Percentiles rank a stretch among this genome's conserved stretches.
Evolutionary conservation across 2,329 filamentous ascomycete species (phyloP).

Genomic region (Claviceps maximensis): DNA sequence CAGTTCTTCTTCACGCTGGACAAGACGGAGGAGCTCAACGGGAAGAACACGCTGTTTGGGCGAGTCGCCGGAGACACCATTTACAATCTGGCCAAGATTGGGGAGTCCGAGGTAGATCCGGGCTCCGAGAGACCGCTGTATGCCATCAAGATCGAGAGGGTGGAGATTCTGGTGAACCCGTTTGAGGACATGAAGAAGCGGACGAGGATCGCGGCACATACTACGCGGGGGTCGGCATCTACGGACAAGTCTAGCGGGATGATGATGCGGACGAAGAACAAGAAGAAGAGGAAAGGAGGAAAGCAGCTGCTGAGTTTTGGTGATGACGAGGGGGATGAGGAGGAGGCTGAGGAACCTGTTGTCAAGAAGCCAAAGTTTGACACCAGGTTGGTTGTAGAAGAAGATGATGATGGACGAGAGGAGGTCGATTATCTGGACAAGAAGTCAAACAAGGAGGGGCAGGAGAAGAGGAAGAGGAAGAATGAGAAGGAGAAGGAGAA

Average conservation of each 20-base stretch:
- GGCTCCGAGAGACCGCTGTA: constrained; percentile 75
- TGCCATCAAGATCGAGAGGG: constrained; percentile 60
- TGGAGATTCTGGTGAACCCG: constrained; percentile 69
- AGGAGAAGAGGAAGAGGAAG: neutral
- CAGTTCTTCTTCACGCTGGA: constrained; percentile 95
- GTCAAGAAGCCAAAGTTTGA: constrained; percentile 71
- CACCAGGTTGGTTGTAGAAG: constrained; percentile 53
- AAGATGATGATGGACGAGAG: constrained; percentile 24
- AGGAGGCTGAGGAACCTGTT: constrained; percentile 36
- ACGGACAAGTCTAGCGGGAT: constrained; percentile 37
- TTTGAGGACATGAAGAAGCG: constrained; percentile 71
- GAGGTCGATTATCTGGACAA: constrained; percentile 12
- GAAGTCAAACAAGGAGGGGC: constrained; percentile 10
- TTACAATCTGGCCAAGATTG: constrained; percentile 90
- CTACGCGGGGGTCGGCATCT: constrained; percentile 21
- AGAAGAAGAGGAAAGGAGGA: constrained; percentile 61
- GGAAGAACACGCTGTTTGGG: constrained; percentile 88
- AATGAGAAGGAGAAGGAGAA: constrained; percentile 13
- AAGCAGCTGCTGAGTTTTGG: constrained; percentile 72
- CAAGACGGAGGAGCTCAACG: constrained; percentile 71
- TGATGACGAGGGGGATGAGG: constrained; percentile 48
- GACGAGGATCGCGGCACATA: constrained; percentile 40
- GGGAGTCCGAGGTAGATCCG: constrained; percentile 69
- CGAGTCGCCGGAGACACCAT: constrained; percentile 87
- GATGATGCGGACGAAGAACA: too few species aligned